Base-by-base conservation (phyloP, 495 filamentous ascomycete genomes). In the Aspergillus bertholletiae region DNA sequence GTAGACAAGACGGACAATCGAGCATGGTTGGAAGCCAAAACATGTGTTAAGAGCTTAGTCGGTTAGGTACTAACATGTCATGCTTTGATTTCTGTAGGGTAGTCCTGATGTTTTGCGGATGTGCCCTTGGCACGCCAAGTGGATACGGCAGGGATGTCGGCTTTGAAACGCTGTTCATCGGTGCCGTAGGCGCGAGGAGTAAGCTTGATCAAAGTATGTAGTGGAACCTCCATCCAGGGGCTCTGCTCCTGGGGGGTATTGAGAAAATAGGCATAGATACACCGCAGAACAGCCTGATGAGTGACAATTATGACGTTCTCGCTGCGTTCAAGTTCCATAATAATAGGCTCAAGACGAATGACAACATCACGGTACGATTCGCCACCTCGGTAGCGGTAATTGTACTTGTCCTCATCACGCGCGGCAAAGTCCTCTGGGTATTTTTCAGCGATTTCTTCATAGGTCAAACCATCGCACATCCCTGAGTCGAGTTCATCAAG, bases 231-330 rank as follows among this genome's bases (percentile, higher is more conserved):
- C 85, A 97, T 95, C 94, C 94, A 98, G n/a, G 94, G 94, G 50
- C 86, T 90, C 66, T 87, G 79, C 62, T 94, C 90, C 71, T 97
- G 93, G 20, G 88, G 86, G 43, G 92, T 86, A 60, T 97, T 95
- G 88, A 97, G 96, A 71, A 97, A 98, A 67, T 98, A 98, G 7
- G 94, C 88, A 65, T 97, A 97, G 59, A 98, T 97, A 74, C 94
- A 98, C 49, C 94, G 84, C 51, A 98, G 77, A 21, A 98, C 92
- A 3, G 94, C 94, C 69, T 98, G 94, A 69, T 98, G 94, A 6
- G 94, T 97, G 44, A 98, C 92, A 63, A 98, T 96, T 51, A 98
- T 87, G 57, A 98, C 96, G 63, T 98, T 93, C 68, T 97, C 94
- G 60, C 84, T 88, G 51, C 94, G 84, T 70, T 98, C 94, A 41